Evolutionary conservation across 208 protist genomes (phyloP).

Genomic region (Trypanosoma avium): DNA sequence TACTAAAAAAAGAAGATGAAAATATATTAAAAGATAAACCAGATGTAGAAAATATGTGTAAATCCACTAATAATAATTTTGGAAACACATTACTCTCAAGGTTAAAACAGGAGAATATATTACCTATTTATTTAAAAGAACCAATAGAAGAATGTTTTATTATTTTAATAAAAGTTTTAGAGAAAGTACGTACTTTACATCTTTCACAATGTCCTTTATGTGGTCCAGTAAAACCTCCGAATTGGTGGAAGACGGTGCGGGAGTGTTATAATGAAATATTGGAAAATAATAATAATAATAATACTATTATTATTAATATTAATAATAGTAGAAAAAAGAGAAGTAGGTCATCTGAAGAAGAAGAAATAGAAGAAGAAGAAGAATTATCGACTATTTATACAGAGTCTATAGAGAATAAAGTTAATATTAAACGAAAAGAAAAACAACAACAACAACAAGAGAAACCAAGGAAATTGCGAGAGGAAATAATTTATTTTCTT

Average conservation of each 20-base stretch:
- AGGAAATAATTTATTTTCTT: conserved; percentile 17
- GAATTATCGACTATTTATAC: no score
- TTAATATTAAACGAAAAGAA: not conserved
- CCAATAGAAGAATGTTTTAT: not conserved
- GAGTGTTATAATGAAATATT: not conserved
- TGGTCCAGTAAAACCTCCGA: not conserved
- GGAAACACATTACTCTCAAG: no score
- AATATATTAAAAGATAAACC: no score
- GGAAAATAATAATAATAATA: not conserved
- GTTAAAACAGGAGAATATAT: not conserved
- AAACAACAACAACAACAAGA: not conserved
- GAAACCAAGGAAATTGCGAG: not conserved
- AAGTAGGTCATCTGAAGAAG: not conserved
- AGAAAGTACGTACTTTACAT: conserved; percentile 4
- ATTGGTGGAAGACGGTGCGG: conserved; percentile 14
- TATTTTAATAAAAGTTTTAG: conserved; percentile 1
- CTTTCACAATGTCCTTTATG: conserved; percentile 25
- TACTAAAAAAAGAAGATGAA: no score
- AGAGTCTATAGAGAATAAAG: not conserved
- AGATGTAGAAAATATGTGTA: no score
- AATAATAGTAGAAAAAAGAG: not conserved
- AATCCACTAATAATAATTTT: no score
- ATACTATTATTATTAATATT: no score
- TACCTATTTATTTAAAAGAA: not conserved
- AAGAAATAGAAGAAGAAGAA: not conserved